Evolutionary conservation across 345 rosid genomes (phyloP), one percentile per base, ranked within the genome.

Genomic region (Punica granatum): DNA sequence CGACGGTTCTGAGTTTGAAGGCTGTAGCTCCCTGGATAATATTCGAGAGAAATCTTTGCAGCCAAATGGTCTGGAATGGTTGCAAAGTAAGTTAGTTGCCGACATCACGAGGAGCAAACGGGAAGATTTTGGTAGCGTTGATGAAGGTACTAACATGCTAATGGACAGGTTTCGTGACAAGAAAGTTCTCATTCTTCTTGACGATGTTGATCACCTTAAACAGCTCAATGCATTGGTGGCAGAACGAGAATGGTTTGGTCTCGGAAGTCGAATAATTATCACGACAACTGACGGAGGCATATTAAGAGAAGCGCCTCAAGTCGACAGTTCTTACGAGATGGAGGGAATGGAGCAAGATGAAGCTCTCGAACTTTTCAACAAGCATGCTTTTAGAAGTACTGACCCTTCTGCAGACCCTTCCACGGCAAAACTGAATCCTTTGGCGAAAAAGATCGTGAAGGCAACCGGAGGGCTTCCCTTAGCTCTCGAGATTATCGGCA

Each of bases 251-350:
- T 8, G 34, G 0, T 28, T 66, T 66, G 69, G 60, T 34, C 31
- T 54, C 6, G 30, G 21, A 44, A 65, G 59, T n/a, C 43, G 59
- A 33, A 65, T 65, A 0, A 65, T 65, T n/a, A 32, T 67, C 14
- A 67, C 69, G 16, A 46, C 69, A 32, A 0, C 0, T 12, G 26
- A 14, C 0, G 0, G 46, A 25, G 32, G 46, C 12, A 33, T 64
- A 28, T 60, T 60, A 13, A 5, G 34, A 1, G 21, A 35, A n/a
- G n/a, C 21, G 10, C 7, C 21, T 30, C 33, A 15, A 67, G 10
- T 0, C 1, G 1, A 15, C 13, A 6, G 56, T 21, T 39, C 0
- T 42, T 60, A 69, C 14, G 53, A 36, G 10, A 0, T 42, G 42
- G 56, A 69, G 39, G 39, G 30, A 28, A 31, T 60, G 65, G 0